Base-by-base conservation (phyloP, 345 rosid genomes). In the Citrus medica region DNA sequence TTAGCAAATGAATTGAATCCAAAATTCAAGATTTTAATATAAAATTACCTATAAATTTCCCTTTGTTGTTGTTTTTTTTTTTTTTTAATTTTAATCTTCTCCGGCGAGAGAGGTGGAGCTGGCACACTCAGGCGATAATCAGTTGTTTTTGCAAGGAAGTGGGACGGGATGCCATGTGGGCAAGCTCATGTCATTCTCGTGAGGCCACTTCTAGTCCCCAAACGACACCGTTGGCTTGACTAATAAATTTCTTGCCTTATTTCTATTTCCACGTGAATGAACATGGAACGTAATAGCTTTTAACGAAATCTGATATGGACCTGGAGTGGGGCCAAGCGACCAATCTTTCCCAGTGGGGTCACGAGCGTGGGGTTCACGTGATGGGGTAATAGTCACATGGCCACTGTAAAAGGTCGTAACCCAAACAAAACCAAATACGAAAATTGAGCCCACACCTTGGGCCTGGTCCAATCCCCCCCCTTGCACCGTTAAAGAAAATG, bases 101-200 rank as follows among this genome's bases (percentile, higher is more conserved):
- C 74, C 74, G 74, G 74, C 74, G 16, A 71, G 37, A 14, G 56
- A 25, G 56, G 21, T 7, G 51, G 19, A 37, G 28, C 19, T 12
- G 19, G 60, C 24, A 3, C 33, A 30, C 40, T 71, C 74, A 9
- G 74, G 74, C 74, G 33, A 48, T 19, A 2, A 9, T 28, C 27
- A 17, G 62, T 19, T 53, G 24, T 9, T 30, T 27, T 48, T 21
- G 38, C 40, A 17, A 21, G 38, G 35, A n/a, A 51, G 24, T 46
- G 72, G 74, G 73, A 72, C 12, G 73, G n/a, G 69, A 74, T 84
- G 71, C 7, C 59, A 48, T 75, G 80, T 73, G 87, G 56, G 42
- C 64, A 14, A 19, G 74, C 17, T 62, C 85, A 83, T 38, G 63
- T 51, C 38, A 42, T 24, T 68, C 82, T 76, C 82, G 83, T 87